A percentile compares a stretch with the other conserved stretches of the same genome.
phyloP scores from a whole-genome alignment of 1,284 basidiomycete genomes.

The Exobasidium cylindrosporum region DNA sequence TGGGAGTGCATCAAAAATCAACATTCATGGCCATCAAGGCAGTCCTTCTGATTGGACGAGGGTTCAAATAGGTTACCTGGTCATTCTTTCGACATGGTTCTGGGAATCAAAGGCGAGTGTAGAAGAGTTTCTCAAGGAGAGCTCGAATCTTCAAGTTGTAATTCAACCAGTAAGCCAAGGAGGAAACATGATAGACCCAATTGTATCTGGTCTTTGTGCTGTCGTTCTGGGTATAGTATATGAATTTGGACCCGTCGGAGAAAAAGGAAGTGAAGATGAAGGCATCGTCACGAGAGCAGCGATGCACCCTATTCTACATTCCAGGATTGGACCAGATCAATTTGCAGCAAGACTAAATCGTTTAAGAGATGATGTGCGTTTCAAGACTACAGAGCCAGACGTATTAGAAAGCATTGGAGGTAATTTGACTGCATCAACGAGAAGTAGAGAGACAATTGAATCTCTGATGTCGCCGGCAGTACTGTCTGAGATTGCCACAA shows the following conservation, averaged over 20 bases:
- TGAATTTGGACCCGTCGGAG: slow-evolving; percentile 35
- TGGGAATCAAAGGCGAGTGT: slow-evolving; percentile 90
- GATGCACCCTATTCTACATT: slow-evolving; percentile 69
- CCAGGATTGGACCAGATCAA: slow-evolving; percentile 77
- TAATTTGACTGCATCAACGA: slow-evolving; percentile 24
- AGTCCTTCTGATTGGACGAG: slow-evolving; percentile 68
- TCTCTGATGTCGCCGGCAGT: slow-evolving; percentile 2
- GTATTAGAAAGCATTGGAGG: slow-evolving; percentile 54
- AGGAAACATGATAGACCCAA: slow-evolving; percentile 72
- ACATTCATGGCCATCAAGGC: slow-evolving; percentile 16
- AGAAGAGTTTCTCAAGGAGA: slow-evolving; percentile 79
- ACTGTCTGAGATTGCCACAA: slow-evolving; percentile 53
- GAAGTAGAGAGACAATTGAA: background rate
- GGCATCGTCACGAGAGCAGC: slow-evolving; percentile 9
- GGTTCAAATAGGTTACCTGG: slow-evolving; percentile 79
- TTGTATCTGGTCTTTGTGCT: slow-evolving; percentile 85
- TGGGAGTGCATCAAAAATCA: slow-evolving; percentile 5
- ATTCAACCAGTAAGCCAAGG: slow-evolving; percentile 91
- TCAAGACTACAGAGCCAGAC: slow-evolving; percentile 83
- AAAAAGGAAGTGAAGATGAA: slow-evolving; percentile 10
- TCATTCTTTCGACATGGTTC: slow-evolving; percentile 83
- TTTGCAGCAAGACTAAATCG: slow-evolving; percentile 82
- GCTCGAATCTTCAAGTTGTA: slow-evolving; percentile 72
- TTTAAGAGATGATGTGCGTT: slow-evolving; percentile 83
- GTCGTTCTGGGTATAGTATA: slow-evolving; percentile 91